Conservation (phyloP, 345 rosid species). For the Barbarea vulgaris region DNA sequence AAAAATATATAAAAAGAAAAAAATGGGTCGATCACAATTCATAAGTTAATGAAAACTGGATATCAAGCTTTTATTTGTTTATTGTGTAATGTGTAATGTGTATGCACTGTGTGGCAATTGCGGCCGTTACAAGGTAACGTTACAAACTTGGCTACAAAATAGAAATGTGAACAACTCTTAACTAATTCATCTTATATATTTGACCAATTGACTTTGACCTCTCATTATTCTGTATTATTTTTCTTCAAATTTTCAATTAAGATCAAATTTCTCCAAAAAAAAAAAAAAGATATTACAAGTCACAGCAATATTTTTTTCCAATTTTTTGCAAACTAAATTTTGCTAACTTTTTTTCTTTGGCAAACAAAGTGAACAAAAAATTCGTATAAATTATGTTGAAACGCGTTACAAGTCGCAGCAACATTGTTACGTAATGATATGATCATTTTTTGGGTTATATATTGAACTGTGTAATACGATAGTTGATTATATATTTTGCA, state of each 20-base stretch:
- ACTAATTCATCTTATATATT: not conserved
- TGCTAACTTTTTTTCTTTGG: not conserved
- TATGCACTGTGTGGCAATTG: conserved; percentile 13
- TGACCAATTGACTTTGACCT: conserved; percentile 19
- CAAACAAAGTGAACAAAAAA: not conserved
- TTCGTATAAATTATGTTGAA: not conserved
- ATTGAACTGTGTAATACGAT: not conserved
- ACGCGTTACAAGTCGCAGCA: not conserved
- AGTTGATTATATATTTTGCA: not conserved
- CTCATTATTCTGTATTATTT: not conserved
- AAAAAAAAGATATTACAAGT: not conserved
- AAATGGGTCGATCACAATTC: not conserved
- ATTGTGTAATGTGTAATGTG: not conserved
- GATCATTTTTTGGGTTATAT: not conserved
- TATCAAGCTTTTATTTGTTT: not conserved
- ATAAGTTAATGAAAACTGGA: not conserved
- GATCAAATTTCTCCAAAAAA: not conserved
- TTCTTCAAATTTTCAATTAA: not conserved
- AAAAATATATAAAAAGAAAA: no score
- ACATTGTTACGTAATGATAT: not conserved
- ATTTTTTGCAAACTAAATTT: conserved; percentile 3
- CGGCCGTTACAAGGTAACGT: conserved; percentile 10
- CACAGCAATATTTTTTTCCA: not conserved
- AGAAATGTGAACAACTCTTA: conserved; percentile 36
- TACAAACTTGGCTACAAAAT: conserved; percentile 6